A percentile compares a stretch with the other conserved stretches of the same genome.
phyloP scores from a whole-genome alignment of 73 alveolate species.

The Diophrys sp. region DNA sequence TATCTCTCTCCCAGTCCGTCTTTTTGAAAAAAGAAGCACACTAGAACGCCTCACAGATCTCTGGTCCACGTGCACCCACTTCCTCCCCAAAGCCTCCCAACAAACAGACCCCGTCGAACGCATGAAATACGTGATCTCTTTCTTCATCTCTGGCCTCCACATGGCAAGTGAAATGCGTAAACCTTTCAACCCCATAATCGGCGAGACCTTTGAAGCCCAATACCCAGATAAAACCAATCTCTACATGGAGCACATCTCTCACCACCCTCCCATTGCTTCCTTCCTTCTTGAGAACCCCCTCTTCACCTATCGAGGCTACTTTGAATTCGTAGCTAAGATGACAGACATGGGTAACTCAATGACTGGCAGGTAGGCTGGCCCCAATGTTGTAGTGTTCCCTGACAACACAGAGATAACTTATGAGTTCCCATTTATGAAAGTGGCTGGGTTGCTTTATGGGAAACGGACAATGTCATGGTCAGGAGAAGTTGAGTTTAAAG shows the following conservation, averaged over 20 bases:
- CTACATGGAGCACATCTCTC: conserved; percentile 95
- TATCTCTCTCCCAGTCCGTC: conserved; percentile 76
- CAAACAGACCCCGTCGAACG: conserved; percentile 72
- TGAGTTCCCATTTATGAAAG: conserved; percentile 31
- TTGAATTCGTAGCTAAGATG: conserved; percentile 35
- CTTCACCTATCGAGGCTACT: conserved; percentile 36
- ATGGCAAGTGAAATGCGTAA: conserved; percentile 68
- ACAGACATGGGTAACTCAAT: conserved; percentile 58
- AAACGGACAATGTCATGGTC: conserved; percentile 38
- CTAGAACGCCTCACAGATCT: conserved; percentile 72
- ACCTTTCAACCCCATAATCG: conserved; percentile 97
- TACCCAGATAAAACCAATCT: conserved; percentile 93
- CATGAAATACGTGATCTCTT: conserved; percentile 65
- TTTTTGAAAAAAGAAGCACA: conserved; percentile 72
- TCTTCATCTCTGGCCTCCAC: conserved; percentile 71
- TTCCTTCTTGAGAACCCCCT: conserved; percentile 64
- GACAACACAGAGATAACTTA: conserved; percentile 21
- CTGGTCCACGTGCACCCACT: conserved; percentile 71
- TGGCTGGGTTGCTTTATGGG: conserved; percentile 40
- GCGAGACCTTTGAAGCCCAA: conserved; percentile 95
- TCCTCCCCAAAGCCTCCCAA: conserved; percentile 52
- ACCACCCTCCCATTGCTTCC: conserved; percentile 93
- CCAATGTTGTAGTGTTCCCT: conserved; percentile 16
- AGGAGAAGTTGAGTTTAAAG: conserved; percentile 29
- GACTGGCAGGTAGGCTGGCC: conserved; percentile 39